Evolutionary conservation across 495 filamentous ascomycete species (phyloP), one percentile per base, ranked within the genome.

Genomic region (Daldinia childiae): DNA sequence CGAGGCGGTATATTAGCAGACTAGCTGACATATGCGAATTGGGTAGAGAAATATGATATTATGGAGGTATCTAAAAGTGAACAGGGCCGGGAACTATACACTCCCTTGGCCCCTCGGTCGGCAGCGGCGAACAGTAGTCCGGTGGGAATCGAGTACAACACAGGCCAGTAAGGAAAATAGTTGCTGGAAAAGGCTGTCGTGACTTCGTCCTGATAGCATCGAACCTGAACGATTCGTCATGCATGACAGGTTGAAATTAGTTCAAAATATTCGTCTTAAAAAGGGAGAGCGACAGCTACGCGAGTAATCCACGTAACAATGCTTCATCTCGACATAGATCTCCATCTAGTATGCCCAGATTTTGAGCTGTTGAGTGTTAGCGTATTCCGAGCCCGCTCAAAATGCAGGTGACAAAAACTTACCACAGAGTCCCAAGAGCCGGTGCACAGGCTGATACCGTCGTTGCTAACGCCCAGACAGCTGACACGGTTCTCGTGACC

Each of bases 371-470:
- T 50, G 27, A 26, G 64, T 61, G 73, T 83, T 67, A 83, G 79
- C 52, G 50, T 38, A 34, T 34, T 41, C 43, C 7, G 12, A 19
- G 2, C 9, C 26, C 6, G 29, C 21, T n/a, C 17, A 64, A 27
- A 24, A 14, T 11, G 14, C 30, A 12, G 51, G 50, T 6, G 5
- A 64, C 32, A 9, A 55, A 24, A 36, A 87, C 94, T 84, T 90
- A 99, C 95, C 82, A 97, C 87, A 74, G 96, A 97, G 83, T 99
- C 95, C 95, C 95, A 99, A 74, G 95, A 99, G 83, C 95, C 95
- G 75, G 95, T 99, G 86, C 95, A 98, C 85, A 99, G 86, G 84
- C 95, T 98, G 85, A 98, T 97, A 61, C 93, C 95, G 77, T 99
- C 95, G 80, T 98, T 98, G 83, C 94, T 98, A 76, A 99, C 95